Base-by-base conservation (phyloP, 2,329 filamentous ascomycete genomes). In the Aspergillus vadensis region DNA sequence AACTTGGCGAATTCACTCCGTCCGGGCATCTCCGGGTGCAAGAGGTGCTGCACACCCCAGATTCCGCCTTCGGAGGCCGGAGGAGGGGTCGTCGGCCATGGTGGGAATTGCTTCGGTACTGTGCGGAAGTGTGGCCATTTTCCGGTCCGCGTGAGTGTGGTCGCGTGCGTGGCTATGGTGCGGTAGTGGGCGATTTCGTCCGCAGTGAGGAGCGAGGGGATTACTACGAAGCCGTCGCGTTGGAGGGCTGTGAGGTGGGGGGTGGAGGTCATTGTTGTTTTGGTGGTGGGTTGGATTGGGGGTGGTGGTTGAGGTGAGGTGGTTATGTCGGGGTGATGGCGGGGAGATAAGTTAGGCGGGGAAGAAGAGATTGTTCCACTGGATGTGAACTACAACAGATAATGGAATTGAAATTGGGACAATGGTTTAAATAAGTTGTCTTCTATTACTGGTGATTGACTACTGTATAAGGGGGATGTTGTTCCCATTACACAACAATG, bases 81-180 rank as follows among this genome's bases (percentile, higher is more conserved):
- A 0, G 81, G 79, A 1, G 82, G 79, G 53, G 81, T 80, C n/a
- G 81, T 81, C 4, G 84, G 80, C 92, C 92, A 96, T 0, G 92
- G 92, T 0, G 92, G 92, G 78, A 96, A 97, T 77, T 96, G 92
- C 76, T 96, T 96, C 57, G 91, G 91, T 2, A 95, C 85, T 0
- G 91, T 94, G 65, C 92, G 89, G 70, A 96, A 87, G 76, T 90
- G 84, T 3, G 91, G 91, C 92, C 92, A 97, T 63, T 82, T 71
- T 39, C 91, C 91, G n/a, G 80, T 68, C 64, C 90, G 86, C 44
- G 90, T 89, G 44, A 86, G 79, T 2, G 78, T 72, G 19, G 87
- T 86, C n/a, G 85, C 83, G 59, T 82, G 75, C 36, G 79, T 72
- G 54, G 87, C 85, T 44, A 88, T 88, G 57, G 73, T 71, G 68